Percentiles rank a stretch among this genome's conserved stretches.
These are phyloP conservation scores for Artemisia annua DNA, from an alignment of 129 eudicot genomes.

Conservation along the genomic window DNA sequence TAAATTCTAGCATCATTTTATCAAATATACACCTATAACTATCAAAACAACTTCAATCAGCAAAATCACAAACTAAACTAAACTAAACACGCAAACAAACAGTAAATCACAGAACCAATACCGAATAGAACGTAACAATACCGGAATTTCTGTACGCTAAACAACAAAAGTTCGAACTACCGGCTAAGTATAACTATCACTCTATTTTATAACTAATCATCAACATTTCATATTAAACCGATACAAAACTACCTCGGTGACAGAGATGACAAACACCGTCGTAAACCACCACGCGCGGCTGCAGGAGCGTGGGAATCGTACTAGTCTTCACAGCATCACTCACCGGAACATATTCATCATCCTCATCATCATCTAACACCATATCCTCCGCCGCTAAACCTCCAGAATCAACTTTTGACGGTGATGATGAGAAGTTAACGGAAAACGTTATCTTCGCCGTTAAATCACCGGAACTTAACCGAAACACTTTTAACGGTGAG, in stretches of 20 bases:
- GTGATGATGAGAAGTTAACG: background rate
- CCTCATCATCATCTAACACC: conserved; percentile 42
- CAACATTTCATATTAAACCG: background rate
- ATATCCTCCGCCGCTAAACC: background rate
- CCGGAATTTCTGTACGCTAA: no score
- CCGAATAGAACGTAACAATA: no score
- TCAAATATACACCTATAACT: background rate
- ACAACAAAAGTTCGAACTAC: no score
- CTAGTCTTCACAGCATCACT: conserved; percentile 18
- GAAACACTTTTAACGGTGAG: no score
- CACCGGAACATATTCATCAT: conserved; percentile 15
- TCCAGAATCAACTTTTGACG: conserved; percentile 12
- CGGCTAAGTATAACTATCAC: no score
- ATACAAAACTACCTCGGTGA: conserved; percentile 61
- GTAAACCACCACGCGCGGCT: conserved; percentile 77
- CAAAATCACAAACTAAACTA: background rate
- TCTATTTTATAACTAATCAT: no score
- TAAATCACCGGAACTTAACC: no score
- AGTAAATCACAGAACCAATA: no score
- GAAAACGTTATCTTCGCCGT: background rate
- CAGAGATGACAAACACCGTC: conserved; percentile 98
- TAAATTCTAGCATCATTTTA: no score
- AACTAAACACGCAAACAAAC: no score
- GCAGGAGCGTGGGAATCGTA: conserved; percentile 48
- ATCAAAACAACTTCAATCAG: background rate